Percentiles rank a stretch among this genome's conserved stretches.
Conservation (phyloP, 2,329 filamentous ascomycete species). For the Trichothecium roseum region DNA sequence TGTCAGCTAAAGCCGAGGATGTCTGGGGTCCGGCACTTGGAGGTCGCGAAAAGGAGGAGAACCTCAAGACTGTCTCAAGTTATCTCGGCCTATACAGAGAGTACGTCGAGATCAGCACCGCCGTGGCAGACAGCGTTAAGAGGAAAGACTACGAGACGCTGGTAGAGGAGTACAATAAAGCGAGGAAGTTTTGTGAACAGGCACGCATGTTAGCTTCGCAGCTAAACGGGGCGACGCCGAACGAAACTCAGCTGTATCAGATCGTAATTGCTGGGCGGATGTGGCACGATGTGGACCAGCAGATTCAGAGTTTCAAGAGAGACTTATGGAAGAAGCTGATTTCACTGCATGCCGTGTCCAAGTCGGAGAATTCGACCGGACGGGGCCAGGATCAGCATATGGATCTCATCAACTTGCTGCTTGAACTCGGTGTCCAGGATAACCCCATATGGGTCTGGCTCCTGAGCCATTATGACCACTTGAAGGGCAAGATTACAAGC, state of each 20-base stretch:
- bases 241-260: constrained; percentile 73
- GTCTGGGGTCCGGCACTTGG: constrained; percentile 93
- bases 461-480: constrained; percentile 74
- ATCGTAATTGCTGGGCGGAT: constrained; percentile 83
- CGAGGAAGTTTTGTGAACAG: constrained; percentile 72
- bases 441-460: constrained; percentile 98
- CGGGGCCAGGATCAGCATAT: constrained; percentile 73
- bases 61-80: constrained; percentile 65
- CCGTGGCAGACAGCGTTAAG: constrained; percentile 75
- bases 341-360: constrained; percentile 49
- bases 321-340: constrained; percentile 79
- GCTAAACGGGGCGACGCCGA: constrained; percentile 45
- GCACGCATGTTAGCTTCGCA: constrained; percentile 58
- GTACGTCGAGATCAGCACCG: constrained; percentile 70
- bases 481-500: constrained; percentile 74
- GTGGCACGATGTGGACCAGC: constrained; percentile 88
- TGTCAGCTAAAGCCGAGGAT: constrained; percentile 89
- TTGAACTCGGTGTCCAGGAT: constrained; percentile 91
- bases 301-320: constrained; percentile 77
- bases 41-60: constrained; percentile 83
- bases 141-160: constrained; percentile 82
- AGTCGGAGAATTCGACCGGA: constrained; percentile 34
- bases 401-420: constrained; percentile 76
- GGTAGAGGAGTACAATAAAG: constrained; percentile 76
- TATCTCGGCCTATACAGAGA: constrained; percentile 71